phyloP scores from a whole-genome alignment of 768 basidiomycete species.

The Lactarius evosmus region DNA sequence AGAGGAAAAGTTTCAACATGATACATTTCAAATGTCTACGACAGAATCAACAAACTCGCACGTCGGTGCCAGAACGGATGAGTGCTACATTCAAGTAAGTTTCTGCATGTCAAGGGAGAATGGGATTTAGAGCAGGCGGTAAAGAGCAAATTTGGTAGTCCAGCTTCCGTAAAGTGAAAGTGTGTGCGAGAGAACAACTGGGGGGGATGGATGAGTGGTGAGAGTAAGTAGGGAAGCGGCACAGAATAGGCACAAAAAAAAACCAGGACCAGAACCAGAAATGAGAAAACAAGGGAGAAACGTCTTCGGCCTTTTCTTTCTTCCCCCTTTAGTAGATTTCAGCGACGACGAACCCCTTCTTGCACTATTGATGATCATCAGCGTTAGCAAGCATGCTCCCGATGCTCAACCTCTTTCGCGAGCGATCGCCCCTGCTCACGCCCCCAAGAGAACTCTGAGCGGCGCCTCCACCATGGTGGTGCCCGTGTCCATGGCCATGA shows the following conservation, averaged over 20 bases:
- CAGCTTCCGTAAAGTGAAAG: not conserved
- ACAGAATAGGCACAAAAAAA: slow-evolving; percentile 4
- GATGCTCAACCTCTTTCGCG: slow-evolving; percentile 22
- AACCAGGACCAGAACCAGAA: not conserved
- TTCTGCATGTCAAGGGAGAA: slow-evolving; percentile 6
- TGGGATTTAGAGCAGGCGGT: not conserved
- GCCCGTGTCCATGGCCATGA: not conserved
- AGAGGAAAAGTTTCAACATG: not conserved
- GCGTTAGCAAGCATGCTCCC: slow-evolving; percentile 15
- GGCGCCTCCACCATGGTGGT: slow-evolving; percentile 4
- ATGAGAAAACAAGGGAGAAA: not conserved
- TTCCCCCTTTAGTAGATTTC: not conserved
- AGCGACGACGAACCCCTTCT: not conserved
- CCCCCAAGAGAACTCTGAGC: not conserved
- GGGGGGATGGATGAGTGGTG: not conserved
- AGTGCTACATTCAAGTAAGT: slow-evolving; percentile 17
- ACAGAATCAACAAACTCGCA: not conserved
- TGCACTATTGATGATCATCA: slow-evolving; percentile 8
- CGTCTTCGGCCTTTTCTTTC: slow-evolving; percentile 10
- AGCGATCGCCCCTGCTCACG: slow-evolving; percentile 1
- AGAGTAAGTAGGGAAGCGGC: not conserved
- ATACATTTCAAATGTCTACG: slow-evolving; percentile 12
- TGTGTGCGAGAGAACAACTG: not conserved
- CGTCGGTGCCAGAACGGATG: not conserved
- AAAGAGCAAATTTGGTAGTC: not conserved